Percentiles rank a stretch among this genome's conserved stretches.
Evolutionary conservation across 2,329 filamentous ascomycete species (phyloP).

Genomic region (Fusarium haematococcum): DNA sequence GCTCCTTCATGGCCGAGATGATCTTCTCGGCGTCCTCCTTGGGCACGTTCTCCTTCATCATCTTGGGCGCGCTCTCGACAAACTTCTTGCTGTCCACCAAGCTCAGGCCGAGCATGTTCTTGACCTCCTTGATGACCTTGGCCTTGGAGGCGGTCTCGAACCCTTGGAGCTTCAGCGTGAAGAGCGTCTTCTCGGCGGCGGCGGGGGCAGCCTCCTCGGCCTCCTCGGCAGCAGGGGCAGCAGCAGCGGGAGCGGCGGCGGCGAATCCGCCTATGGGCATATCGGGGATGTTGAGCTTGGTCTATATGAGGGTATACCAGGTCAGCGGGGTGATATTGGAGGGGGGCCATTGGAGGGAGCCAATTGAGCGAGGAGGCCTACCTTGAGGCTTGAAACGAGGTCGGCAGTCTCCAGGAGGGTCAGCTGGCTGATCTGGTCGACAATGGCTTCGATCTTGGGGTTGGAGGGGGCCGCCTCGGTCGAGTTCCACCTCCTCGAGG

Average conservation of each 20-base stretch:
- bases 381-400: slow-evolving; percentile 94
- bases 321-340: slow-evolving; percentile 25
- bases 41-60: slow-evolving; percentile 98
- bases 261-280: slow-evolving; percentile 94
- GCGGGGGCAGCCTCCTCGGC: slow-evolving; percentile 89
- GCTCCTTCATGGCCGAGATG: slow-evolving; percentile 89
- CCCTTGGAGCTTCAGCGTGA: slow-evolving; percentile 92
- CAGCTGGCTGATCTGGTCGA: slow-evolving; percentile 99
- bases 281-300: slow-evolving; percentile 96
- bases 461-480: slow-evolving; percentile 77
- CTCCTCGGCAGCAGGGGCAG: slow-evolving; percentile 75
- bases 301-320: slow-evolving; percentile 61
- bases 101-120: slow-evolving; percentile 92
- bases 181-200: slow-evolving; percentile 95
- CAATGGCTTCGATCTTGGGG: slow-evolving; percentile 94
- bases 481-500: slow-evolving; percentile 85
- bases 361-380: slow-evolving; percentile 55
- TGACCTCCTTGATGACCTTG: slow-evolving; percentile 99
- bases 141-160: slow-evolving; percentile 93
- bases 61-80: slow-evolving; percentile 96
- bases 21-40: slow-evolving; percentile 99
- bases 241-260: slow-evolving; percentile 72
- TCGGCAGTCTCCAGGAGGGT: slow-evolving; percentile 97
- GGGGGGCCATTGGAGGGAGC: background rate
- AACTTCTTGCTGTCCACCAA: slow-evolving; percentile 99